These are phyloP conservation scores for Cupressus sempervirens DNA, from an alignment of 75 land plant species.

Conservation along the genomic window DNA sequence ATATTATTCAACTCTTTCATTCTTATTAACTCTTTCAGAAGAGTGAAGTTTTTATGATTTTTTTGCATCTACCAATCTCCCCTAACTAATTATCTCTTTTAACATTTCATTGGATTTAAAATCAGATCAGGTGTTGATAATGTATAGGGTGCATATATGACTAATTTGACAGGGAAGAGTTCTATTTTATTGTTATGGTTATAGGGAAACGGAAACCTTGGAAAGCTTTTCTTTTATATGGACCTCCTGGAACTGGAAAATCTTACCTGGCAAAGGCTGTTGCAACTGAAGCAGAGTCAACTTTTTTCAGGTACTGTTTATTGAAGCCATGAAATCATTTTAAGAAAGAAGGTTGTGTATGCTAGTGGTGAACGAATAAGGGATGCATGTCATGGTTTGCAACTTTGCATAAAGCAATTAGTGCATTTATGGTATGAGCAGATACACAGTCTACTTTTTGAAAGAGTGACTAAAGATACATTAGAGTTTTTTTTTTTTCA, in stretches of 20 bases:
- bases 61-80: neutral
- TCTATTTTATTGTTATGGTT: neutral
- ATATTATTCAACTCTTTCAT: neutral
- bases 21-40: neutral
- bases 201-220: constrained; percentile 52
- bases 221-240: constrained; percentile 51
- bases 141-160: neutral
- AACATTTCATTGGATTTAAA: neutral
- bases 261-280: constrained; percentile 56
- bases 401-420: neutral
- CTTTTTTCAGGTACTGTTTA: constrained; percentile 42
- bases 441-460: neutral
- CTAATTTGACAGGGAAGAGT: neutral
- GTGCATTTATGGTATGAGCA: neutral
- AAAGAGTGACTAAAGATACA: neutral
- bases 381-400: neutral
- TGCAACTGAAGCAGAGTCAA: constrained; percentile 52
- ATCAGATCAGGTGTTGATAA: neutral
- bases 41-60: neutral
- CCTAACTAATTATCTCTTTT: neutral
- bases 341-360: neutral
- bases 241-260: constrained; percentile 59
- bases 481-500: neutral
- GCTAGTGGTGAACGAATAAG: neutral
- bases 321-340: constrained; percentile 5